phyloP scores from a whole-genome alignment of 2,329 filamentous ascomycete genomes.

The Didymella glomerata region DNA sequence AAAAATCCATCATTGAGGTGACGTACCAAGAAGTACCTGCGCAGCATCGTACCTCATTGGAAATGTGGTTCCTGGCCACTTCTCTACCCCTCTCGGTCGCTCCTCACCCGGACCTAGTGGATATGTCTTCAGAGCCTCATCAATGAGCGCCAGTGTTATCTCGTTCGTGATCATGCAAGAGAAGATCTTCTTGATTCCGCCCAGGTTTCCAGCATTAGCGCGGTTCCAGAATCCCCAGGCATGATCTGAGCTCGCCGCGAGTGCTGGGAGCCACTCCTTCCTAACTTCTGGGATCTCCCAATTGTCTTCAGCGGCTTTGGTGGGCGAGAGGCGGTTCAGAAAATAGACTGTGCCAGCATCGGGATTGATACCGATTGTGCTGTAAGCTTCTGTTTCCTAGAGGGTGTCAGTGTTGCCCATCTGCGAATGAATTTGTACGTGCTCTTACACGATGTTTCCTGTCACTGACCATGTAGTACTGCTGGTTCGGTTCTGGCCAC shows the following conservation, averaged over 20 bases:
- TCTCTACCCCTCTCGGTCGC: slow-evolving; percentile 12
- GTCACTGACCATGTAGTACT: slow-evolving; percentile 27
- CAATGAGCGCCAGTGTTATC: slow-evolving; percentile 22
- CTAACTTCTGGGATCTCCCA: slow-evolving; percentile 1
- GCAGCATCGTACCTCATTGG: slow-evolving; percentile 16
- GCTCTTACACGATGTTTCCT: slow-evolving; percentile 24
- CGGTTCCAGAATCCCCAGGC: slow-evolving; percentile 32
- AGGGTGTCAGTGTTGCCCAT: neutral
- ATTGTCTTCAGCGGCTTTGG: slow-evolving; percentile 9
- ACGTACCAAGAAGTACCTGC: slow-evolving; percentile 19
- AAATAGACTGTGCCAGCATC: slow-evolving; percentile 20
- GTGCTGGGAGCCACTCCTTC: slow-evolving; percentile 25
- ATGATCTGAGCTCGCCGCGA: slow-evolving; percentile 27
- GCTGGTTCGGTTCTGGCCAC: slow-evolving; percentile 19
- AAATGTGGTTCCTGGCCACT: slow-evolving; percentile 20
- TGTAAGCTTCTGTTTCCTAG: slow-evolving; percentile 25
- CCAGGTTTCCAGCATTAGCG: slow-evolving; percentile 9
- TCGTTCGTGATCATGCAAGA: slow-evolving; percentile 20
- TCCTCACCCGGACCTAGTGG: slow-evolving; percentile 11
- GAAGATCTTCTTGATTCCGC: slow-evolving; percentile 26
- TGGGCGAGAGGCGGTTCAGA: slow-evolving; percentile 20
- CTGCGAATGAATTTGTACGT: neutral
- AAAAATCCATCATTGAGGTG: too few relatives aligned
- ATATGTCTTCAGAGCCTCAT: slow-evolving; percentile 18
- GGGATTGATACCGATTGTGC: slow-evolving; percentile 25